A percentile compares a stretch with the other conserved stretches of the same genome.
phyloP scores from a whole-genome alignment of 2,329 filamentous ascomycete genomes.

The Conoideocrella luteorostrata region DNA sequence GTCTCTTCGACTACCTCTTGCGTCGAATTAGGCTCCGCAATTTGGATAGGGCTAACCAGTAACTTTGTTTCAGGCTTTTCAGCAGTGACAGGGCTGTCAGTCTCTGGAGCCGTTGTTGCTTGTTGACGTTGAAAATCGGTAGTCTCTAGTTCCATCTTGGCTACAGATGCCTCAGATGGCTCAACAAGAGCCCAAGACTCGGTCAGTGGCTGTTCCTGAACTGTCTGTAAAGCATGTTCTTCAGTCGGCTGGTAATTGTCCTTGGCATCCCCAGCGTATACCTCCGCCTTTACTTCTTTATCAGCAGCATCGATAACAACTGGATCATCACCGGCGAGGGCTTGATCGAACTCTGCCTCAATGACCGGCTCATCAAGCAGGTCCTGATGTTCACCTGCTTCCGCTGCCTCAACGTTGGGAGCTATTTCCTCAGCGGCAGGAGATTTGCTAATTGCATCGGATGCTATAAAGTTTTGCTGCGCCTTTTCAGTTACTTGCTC shows the following conservation, averaged over 20 bases:
- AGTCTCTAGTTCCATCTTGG: neutral
- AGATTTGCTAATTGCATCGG: too few species aligned
- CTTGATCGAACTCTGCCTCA: neutral
- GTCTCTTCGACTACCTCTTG: too few species aligned
- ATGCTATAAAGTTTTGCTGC: neutral
- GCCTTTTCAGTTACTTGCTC: neutral
- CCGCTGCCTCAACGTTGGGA: neutral
- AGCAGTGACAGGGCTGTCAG: too few species aligned
- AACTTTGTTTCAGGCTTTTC: too few species aligned
- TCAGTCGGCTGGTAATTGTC: neutral
- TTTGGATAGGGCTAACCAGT: too few species aligned
- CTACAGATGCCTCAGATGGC: neutral
- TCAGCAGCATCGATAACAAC: neutral
- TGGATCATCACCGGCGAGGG: neutral
- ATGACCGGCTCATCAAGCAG: neutral
- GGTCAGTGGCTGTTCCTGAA: neutral
- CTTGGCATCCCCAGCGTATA: neutral
- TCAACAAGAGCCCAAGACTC: slow-evolving; percentile 2
- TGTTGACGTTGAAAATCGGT: neutral
- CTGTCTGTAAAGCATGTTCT: neutral
- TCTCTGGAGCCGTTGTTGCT: neutral
- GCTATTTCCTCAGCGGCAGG: too few species aligned
- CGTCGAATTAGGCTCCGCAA: too few species aligned
- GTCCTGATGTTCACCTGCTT: neutral
- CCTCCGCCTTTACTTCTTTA: neutral